These are phyloP conservation scores for Croton setiger DNA, from an alignment of 441 rosid species.

Conservation along the genomic window DNA sequence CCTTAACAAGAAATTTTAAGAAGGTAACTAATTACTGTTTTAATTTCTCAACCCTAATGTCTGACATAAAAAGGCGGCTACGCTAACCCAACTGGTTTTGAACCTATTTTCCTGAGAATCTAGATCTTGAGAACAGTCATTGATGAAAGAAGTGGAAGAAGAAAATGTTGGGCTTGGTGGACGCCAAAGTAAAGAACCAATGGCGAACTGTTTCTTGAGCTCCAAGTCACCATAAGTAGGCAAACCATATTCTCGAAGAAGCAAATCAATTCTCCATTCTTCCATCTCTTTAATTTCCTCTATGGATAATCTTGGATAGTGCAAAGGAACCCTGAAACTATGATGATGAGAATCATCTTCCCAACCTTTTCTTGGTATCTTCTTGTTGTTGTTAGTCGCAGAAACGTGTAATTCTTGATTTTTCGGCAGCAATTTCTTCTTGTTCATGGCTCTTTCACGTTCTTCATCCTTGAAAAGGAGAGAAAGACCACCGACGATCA, in stretches of 20 bases:
- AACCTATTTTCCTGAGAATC: neutral
- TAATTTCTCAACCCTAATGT: neutral
- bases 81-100: neutral
- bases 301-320: constrained; percentile 42
- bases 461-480: neutral
- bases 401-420: neutral
- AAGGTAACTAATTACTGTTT: too few species aligned
- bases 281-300: constrained; percentile 46
- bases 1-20: too few species aligned
- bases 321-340: constrained; percentile 37
- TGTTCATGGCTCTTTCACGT: neutral
- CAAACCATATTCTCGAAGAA: constrained; percentile 43
- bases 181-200: constrained; percentile 43
- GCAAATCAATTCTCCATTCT: constrained; percentile 44
- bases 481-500: constrained; percentile 5
- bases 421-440: neutral
- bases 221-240: constrained; percentile 31
- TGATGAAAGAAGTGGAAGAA: neutral
- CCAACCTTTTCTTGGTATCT: neutral
- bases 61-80: neutral
- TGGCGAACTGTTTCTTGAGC: constrained; percentile 42
- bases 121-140: neutral
- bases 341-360: neutral
- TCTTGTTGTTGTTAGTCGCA: neutral
- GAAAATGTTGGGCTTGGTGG: constrained; percentile 16